Evolutionary conservation across 1,139 yeast genomes (phyloP).

Genomic region (Wickerhamomyces sp.): DNA sequence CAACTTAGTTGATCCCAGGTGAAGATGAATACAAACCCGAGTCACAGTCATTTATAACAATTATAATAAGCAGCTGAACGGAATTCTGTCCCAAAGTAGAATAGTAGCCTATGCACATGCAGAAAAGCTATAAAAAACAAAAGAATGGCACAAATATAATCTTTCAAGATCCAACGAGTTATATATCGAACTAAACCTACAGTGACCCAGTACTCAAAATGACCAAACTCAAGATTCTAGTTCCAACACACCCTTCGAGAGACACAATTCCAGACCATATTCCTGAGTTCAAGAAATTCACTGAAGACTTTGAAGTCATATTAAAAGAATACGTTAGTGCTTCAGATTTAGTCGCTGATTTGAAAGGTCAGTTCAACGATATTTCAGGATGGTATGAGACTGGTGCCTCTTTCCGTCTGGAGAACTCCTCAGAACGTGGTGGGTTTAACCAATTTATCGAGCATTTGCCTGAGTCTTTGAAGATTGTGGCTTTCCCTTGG

Average conservation of each 20-base stretch:
- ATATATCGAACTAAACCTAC: too few relatives aligned
- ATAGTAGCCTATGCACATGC: too few relatives aligned
- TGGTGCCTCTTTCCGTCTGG: constrained; percentile 48
- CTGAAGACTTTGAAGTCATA: constrained; percentile 14
- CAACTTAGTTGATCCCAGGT: too few relatives aligned
- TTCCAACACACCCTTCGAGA: constrained; percentile 8
- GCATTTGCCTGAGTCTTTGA: constrained; percentile 45
- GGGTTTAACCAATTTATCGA: constrained; percentile 44
- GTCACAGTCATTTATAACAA: too few relatives aligned
- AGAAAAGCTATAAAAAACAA: too few relatives aligned
- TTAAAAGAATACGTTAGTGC: constrained; percentile 12
- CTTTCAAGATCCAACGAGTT: too few relatives aligned
- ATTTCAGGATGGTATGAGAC: constrained; percentile 58
- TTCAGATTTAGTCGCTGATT: constrained; percentile 20
- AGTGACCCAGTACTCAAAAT: constrained; percentile 3
- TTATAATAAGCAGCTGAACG: too few relatives aligned
- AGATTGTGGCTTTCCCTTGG: constrained; percentile 58
- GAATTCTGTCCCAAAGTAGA: too few relatives aligned
- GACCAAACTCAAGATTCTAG: constrained; percentile 16
- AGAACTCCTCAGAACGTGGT: too few relatives aligned
- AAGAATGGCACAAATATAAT: too few relatives aligned
- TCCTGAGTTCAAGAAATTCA: constrained; percentile 20
- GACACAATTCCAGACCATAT: constrained; percentile 21
- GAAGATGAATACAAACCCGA: too few relatives aligned
- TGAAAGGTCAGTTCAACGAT: constrained; percentile 23